Evolutionary conservation across 768 basidiomycete species (phyloP), one percentile per base, ranked within the genome.

Genomic region (Hemileccinum rubropunctum): DNA sequence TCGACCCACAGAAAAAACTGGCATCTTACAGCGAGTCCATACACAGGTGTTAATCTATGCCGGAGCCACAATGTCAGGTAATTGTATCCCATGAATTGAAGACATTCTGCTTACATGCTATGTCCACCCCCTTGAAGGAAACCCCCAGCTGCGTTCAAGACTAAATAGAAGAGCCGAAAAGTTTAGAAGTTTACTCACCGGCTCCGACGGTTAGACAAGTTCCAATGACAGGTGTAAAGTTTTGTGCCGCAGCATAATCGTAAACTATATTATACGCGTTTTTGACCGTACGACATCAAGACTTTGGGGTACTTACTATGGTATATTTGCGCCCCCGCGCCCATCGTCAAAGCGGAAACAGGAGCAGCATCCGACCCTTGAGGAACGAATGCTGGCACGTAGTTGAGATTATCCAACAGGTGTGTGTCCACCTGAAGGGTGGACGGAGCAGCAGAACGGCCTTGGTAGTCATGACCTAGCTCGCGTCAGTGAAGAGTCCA

Each of bases 51-150:
- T 6, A 79, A 37, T 15, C 62, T 63, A 10, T n/a, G 38, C 0
- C 6, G 6, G 13, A 20, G 5, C 11, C 12, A 20, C 18, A 26
- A 28, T 7, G 9, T 58, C 33, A 38, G 28, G 17, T 4, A 13
- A 32, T 4, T 17, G 3, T 8, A 23, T 42, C n/a, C 12, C 17
- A 11, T 8, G n/a, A 36, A 20, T 27, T 10, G 21, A 12, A 38
- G 15, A 17, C 2, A 14, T 28, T 17, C 5, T 21, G 20, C 49
- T 51, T 42, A 63, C 39, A 65, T 54, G 41, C 75, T 69, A 46
- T 79, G 75, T 6, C 80, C 79, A 9, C 76, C 79, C 23, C 80
- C 80, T 48, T 71, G 68, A 3, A 77, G 44, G 69, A 71, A 82
- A 11, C 81, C 79, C 27, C 76, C 79, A 12, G 74, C 76, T 64